Evolutionary conservation across 345 rosid genomes (phyloP), one percentile per base, ranked within the genome.

Genomic region (Citrus cavaleriei): DNA sequence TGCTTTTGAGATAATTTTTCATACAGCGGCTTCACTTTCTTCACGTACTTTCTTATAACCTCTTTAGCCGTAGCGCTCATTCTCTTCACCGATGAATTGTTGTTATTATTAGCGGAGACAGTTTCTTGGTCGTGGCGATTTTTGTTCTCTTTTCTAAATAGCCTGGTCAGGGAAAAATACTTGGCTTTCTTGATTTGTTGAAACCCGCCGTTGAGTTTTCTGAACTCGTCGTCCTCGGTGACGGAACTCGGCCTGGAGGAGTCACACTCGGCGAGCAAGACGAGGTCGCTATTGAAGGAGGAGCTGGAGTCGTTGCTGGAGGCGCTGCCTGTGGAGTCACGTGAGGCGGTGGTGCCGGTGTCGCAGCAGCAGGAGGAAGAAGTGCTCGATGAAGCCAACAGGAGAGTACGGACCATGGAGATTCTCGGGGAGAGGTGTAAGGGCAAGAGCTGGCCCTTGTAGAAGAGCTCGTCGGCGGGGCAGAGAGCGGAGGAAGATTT

Each of bases 391-490:
- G 98, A 88, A n/a, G 98, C 90, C 42, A 92, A 78, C 65, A 92
- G 85, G 9, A 95, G 93, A 19, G 93, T 92, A 14, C 96, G 98
- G 84, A 95, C 99, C 86, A 95, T 91, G 68, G 98, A 95, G 83
- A 92, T 88, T 51, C 99, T 98, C 22, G 97, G 95, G 19, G 97
- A 92, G 78, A 90, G 97, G 62, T 95, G 98, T 73, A 95, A 97
- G 58, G 99, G 98, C 37, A 95, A 86, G 70, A 95, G 97, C 87
- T 93, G 97, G 34, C 99, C 99, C 70, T 93, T 95, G 97, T 95
- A 95, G 89, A 95, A 95, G 79, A 95, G 93, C 77, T 95, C 99
- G 82, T 95, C 99, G 13, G 99, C 99, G 0, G 97, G 98, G 77
- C 95, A 95, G 22, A 92, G 88, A 4, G 89, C 65, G 57, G 95